Evolutionary conservation across 768 basidiomycete species (phyloP).

Genomic region (Calocera cornea): DNA sequence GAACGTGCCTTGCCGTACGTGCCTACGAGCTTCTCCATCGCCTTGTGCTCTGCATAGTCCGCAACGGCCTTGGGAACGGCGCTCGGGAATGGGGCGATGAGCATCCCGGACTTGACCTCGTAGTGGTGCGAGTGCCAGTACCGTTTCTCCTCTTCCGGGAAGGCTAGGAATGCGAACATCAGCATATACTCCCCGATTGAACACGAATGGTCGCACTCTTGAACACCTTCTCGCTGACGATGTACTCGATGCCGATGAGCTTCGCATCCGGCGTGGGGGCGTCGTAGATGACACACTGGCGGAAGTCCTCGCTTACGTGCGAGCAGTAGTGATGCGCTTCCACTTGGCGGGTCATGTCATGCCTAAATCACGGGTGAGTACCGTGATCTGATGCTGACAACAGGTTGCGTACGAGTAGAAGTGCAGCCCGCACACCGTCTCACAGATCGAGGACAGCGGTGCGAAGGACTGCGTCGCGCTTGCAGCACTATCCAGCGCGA

Average conservation of each 20-base stretch:
- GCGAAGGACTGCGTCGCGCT: not conserved
- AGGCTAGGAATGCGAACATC: constrained; percentile 25
- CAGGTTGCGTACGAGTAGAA: not conserved
- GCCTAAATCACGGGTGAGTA: not conserved
- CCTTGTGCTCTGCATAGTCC: not conserved
- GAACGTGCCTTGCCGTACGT: not conserved
- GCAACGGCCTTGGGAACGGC: not conserved
- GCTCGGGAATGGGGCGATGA: not conserved
- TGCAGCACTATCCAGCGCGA: not conserved
- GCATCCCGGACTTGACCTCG: constrained; percentile 21
- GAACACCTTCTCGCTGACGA: constrained; percentile 31
- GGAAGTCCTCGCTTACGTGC: constrained; percentile 28
- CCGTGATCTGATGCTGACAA: not conserved
- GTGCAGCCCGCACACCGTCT: not conserved
- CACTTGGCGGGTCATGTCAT: constrained; percentile 24
- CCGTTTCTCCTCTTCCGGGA: constrained; percentile 35
- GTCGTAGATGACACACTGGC: constrained; percentile 37
- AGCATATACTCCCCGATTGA: not conserved
- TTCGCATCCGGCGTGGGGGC: constrained; percentile 33
- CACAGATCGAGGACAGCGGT: not conserved
- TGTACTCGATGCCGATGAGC: constrained; percentile 43
- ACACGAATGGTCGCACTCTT: not conserved
- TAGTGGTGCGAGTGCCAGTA: constrained; percentile 45
- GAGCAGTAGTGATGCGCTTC: constrained; percentile 36
- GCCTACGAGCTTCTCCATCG: not conserved